Evolutionary conservation across 2,329 filamentous ascomycete genomes (phyloP), one percentile per base, ranked within the genome.

Genomic region (Xylaria sp.): DNA sequence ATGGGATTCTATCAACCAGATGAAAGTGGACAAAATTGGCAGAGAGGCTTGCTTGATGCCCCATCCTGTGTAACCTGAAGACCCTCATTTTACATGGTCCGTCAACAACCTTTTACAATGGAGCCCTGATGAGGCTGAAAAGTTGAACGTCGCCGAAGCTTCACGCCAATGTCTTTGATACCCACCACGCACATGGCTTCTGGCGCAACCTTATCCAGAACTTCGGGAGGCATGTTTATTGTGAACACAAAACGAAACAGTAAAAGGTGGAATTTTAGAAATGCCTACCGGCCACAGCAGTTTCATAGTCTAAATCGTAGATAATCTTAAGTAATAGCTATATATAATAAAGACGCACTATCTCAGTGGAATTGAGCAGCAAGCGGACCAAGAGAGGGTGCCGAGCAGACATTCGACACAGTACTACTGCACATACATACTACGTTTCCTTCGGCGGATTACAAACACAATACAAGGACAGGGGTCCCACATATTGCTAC

Each of bases 41-140:
- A 68, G 61, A 72, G 64, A 73, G 69, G 69, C 71, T 71, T 73
- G 69, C 61, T 67, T 44, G 54, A 73, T 63, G 75, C 72, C 75
- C 76, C 76, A 75, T 74, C 70, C 59, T 74, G 75, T 77, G 76
- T 77, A 77, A 77, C 76, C 65, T 57, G 31, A 63, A 67, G 66
- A 71, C 71, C 71, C 73, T 76, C 76, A 74, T 73, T 69, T 73
- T 72, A 69, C 71, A 74, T 71, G 73, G 66, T 63, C 73, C 72
- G 59, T 70, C 67, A 63, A 39, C 67, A 72, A 73, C 72, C 67
- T 71, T 71, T 72, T 71, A 67, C 71, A 63, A 74, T 72, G 72
- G 69, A 71, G 57, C 70, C 72, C 70, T 39, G 67, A 73, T 73
- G 70, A 69, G 75, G 75, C 75, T 76, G 73, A 70, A 72, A 74